Conservation (phyloP, 345 rosid species). For the Laguncularia racemosa region DNA sequence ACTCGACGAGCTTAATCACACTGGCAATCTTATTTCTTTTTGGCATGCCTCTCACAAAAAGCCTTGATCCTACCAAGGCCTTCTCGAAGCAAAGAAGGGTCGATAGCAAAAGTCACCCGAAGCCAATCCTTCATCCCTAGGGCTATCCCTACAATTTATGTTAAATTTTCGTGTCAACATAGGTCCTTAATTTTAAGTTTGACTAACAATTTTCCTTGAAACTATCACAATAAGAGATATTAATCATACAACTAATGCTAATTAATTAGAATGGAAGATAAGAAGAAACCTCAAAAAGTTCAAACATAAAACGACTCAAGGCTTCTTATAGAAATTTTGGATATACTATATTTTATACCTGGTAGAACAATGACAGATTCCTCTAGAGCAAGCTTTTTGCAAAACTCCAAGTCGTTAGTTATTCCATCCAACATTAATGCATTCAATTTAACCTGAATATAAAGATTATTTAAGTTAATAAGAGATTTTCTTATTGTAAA, state of each 20-base stretch:
- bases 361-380: conserved; percentile 11
- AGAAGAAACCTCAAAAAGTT: too few species aligned
- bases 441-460: conserved; percentile 9
- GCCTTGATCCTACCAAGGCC: conserved; percentile 21
- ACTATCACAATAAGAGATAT: too few species aligned
- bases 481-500: neutral
- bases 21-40: neutral
- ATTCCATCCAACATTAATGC: conserved; percentile 6
- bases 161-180: neutral
- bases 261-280: too few species aligned
- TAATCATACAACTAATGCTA: too few species aligned
- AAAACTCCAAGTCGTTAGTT: conserved; percentile 9
- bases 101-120: conserved; percentile 20
- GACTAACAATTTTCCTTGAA: too few species aligned
- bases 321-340: too few species aligned
- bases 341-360: neutral
- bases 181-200: too few species aligned
- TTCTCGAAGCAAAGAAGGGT: conserved; percentile 17
- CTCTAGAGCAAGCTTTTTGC: conserved; percentile 9
- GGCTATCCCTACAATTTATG: conserved; percentile 10
- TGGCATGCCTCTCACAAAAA: conserved; percentile 22
- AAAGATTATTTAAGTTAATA: neutral
- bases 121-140: conserved; percentile 24
- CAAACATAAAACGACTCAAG: too few species aligned
- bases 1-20: too few species aligned